Percentiles rank a stretch among this genome's conserved stretches.
phyloP scores from a whole-genome alignment of 306 rosid species.

The Ziziphus jujuba region DNA sequence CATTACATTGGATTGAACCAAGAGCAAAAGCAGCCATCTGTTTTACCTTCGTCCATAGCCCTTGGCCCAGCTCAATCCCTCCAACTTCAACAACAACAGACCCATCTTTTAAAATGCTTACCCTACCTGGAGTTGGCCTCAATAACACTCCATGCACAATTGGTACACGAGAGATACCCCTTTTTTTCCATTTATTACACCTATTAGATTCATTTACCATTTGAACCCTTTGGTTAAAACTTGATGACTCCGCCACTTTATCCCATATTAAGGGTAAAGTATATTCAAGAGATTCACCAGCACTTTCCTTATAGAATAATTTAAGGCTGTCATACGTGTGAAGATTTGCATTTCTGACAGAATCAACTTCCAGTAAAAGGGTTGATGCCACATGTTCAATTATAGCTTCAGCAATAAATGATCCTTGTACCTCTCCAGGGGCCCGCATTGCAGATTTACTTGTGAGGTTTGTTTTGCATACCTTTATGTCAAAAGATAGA shows the following conservation, averaged over 20 bases:
- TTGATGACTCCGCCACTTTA: slow-evolving; percentile 56
- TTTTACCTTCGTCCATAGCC: slow-evolving; percentile 96
- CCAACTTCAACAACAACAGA: slow-evolving; percentile 87
- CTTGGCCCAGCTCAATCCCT: slow-evolving; percentile 91
- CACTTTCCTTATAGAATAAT: slow-evolving; percentile 45
- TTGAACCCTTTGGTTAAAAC: slow-evolving; percentile 50
- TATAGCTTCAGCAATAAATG: slow-evolving; percentile 83
- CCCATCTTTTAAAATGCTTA: slow-evolving; percentile 68
- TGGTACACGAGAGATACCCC: slow-evolving; percentile 83
- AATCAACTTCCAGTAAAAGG: slow-evolving; percentile 70
- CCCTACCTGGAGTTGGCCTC: slow-evolving; percentile 83
- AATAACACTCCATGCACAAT: slow-evolving; percentile 36
- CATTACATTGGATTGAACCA: slow-evolving; percentile 45
- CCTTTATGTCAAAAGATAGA: slow-evolving; percentile 73
- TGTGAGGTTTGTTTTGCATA: slow-evolving; percentile 77
- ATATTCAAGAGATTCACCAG: slow-evolving; percentile 71
- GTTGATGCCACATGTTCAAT: slow-evolving; percentile 79
- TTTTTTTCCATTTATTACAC: slow-evolving; percentile 66
- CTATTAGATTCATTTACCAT: slow-evolving; percentile 60
- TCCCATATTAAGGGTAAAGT: slow-evolving; percentile 82
- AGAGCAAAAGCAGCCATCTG: slow-evolving; percentile 87
- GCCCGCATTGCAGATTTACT: slow-evolving; percentile 95
- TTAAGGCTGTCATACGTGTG: slow-evolving; percentile 68
- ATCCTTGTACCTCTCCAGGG: slow-evolving; percentile 92
- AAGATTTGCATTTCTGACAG: slow-evolving; percentile 66